A percentile compares a stretch with the other conserved stretches of the same genome.
phyloP scores from a whole-genome alignment of 257 asterid species.

The Primulina eburnea region DNA sequence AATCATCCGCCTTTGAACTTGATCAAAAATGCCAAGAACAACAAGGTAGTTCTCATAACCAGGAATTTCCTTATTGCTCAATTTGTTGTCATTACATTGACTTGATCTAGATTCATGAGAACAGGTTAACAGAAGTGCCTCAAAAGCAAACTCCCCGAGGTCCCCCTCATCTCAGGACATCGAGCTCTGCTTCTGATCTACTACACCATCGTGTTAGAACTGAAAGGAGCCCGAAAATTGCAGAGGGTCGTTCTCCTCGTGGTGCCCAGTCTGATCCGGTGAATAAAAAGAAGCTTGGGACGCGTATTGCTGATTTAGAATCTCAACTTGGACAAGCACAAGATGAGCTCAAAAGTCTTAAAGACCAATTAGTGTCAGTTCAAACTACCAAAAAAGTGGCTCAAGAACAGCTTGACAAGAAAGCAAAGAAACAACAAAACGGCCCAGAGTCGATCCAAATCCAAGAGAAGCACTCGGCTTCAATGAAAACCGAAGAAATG shows the following conservation, averaged over 20 bases:
- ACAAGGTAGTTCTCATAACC: conserved; percentile 44
- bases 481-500: conserved; percentile 26
- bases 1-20: neutral
- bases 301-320: conserved; percentile 80
- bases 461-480: conserved; percentile 34
- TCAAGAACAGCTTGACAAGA: conserved; percentile 61
- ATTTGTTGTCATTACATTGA: neutral
- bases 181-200: conserved; percentile 69
- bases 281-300: conserved; percentile 76
- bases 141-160: conserved; percentile 69
- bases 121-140: conserved; percentile 60
- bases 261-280: conserved; percentile 45
- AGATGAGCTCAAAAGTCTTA: conserved; percentile 66
- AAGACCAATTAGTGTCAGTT: conserved; percentile 60
- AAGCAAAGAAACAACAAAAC: conserved; percentile 46
- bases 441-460: conserved; percentile 25
- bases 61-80: conserved; percentile 7
- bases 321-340: conserved; percentile 93
- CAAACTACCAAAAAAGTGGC: conserved; percentile 67
- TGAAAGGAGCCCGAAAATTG: conserved; percentile 59
- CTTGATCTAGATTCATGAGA: conserved; percentile 11
- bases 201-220: conserved; percentile 46
- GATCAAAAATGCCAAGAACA: conserved; percentile 65
- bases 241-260: conserved; percentile 58
- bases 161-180: conserved; percentile 51